Conservation (phyloP, 306 rosid genomes). For the Trifolium pratense region DNA sequence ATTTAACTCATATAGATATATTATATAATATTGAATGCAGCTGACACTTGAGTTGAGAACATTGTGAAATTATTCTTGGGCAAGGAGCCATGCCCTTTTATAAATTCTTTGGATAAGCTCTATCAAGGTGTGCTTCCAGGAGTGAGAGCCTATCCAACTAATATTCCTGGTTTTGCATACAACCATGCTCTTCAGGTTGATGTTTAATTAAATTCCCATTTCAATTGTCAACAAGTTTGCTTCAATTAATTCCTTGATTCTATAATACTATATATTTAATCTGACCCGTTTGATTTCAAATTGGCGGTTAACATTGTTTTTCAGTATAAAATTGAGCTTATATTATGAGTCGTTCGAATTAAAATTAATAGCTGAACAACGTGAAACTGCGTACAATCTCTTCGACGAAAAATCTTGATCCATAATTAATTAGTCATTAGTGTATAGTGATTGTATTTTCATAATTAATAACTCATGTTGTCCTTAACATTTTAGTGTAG, state of each 20-base stretch:
- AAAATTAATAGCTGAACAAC: too few species aligned
- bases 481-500: constrained; percentile 36
- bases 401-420: too few species aligned
- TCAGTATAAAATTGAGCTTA: too few species aligned
- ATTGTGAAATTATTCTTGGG: constrained; percentile 25
- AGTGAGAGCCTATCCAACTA: constrained; percentile 48
- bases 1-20: too few species aligned
- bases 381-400: too few species aligned
- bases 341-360: too few species aligned
- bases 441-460: background rate
- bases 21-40: constrained; percentile 19
- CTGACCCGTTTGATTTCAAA: too few species aligned
- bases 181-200: constrained; percentile 38
- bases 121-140: constrained; percentile 29
- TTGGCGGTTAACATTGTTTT: too few species aligned
- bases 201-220: background rate
- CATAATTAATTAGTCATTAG: too few species aligned
- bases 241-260: background rate
- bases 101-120: constrained; percentile 9
- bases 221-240: background rate
- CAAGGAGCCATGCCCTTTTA: constrained; percentile 19
- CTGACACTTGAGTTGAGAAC: constrained; percentile 39
- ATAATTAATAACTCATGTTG: too few species aligned
- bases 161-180: constrained; percentile 50
- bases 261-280: too few species aligned